Base-by-base conservation (phyloP, 768 basidiomycete genomes). In the Xanthoconium stramineum region DNA sequence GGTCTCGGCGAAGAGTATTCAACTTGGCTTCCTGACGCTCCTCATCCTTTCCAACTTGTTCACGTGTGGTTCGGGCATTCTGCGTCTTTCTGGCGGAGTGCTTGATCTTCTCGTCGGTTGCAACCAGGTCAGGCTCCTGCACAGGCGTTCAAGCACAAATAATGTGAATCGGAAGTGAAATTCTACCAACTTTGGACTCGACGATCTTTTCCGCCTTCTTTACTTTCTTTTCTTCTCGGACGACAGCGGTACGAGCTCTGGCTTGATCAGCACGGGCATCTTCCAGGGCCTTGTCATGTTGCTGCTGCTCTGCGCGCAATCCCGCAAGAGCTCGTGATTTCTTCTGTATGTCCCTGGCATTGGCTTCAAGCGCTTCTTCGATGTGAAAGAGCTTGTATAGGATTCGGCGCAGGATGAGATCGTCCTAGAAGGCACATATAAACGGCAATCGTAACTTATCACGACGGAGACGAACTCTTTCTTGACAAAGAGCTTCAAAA, bases 331-430 rank as follows among this genome's bases (percentile, higher is more conserved):
- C 81, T 48, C 83, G 83, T 66, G 89, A 94, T 66, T 89, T 87
- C 52, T 77, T 78, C 45, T 84, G 80, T 56, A 98, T 89, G 46
- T 82, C 78, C 20, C 78, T 75, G 1, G 85, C 82, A 55, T 92
- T 89, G 45, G 75, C 76, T 62, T 89, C 85, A 36, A 98, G 89
- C 6, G 83, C 83, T 61, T 88, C 78, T 68, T 96, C 90, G 55
- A 98, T 90, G 70, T 96, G 92, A 67, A 82, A 98, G 6, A 99
- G 74, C 67, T 89, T 91, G 78, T 90, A 94, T 15, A 98, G 77
- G 5, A 92, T 80, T 40, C 94, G 88, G 28, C 83, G 84, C 10
- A 95, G 79, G 39, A 94, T 85, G 28, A 93, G 78, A 49, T 88
- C 83, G 59, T 97, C 92, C 89, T 94, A 66, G 14, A 32, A 35